Percentiles rank a stretch among this genome's conserved stretches.
These are phyloP conservation scores for Nemania sp. DNA, from an alignment of 2,329 filamentous ascomycete species.

Conservation along the genomic window DNA sequence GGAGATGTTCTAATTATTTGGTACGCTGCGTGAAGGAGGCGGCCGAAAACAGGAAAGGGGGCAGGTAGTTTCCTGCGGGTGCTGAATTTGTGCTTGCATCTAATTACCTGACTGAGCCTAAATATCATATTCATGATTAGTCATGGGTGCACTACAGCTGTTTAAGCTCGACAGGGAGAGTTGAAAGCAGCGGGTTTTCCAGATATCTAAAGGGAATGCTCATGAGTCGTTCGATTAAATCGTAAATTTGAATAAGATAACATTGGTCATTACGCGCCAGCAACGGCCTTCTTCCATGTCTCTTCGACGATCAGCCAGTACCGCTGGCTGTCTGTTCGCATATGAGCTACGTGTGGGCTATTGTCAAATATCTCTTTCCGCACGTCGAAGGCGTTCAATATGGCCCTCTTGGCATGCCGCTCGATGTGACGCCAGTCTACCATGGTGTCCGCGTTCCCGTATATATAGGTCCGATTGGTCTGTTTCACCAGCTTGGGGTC, in stretches of 20 bases:
- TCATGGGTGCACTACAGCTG: too few relatives aligned
- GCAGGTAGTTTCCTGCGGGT: neutral
- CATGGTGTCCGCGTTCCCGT: constrained; percentile 53
- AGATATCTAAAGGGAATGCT: neutral
- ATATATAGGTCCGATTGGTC: constrained; percentile 56
- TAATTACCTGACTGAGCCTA: too few relatives aligned
- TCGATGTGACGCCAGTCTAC: constrained; percentile 54
- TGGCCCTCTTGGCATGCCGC: constrained; percentile 50
- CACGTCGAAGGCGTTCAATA: constrained; percentile 46
- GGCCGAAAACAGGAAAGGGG: neutral
- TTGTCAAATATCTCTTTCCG: constrained; percentile 51
- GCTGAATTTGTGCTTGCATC: too few relatives aligned
- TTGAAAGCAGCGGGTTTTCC: neutral
- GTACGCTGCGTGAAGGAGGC: neutral
- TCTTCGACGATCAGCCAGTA: constrained; percentile 57
- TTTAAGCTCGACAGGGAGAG: neutral
- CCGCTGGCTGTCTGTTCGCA: constrained; percentile 48
- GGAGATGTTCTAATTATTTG: neutral
- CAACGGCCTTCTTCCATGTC: constrained; percentile 48
- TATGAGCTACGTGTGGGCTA: constrained; percentile 57
- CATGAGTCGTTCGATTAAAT: too few relatives aligned
- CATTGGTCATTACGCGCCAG: constrained; percentile 4
- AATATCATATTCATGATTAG: too few relatives aligned
- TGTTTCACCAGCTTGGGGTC: constrained; percentile 44
- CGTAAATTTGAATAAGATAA: neutral